These are phyloP conservation scores for Nemania sp. DNA, from an alignment of 2,329 filamentous ascomycete genomes.

Conservation along the genomic window DNA sequence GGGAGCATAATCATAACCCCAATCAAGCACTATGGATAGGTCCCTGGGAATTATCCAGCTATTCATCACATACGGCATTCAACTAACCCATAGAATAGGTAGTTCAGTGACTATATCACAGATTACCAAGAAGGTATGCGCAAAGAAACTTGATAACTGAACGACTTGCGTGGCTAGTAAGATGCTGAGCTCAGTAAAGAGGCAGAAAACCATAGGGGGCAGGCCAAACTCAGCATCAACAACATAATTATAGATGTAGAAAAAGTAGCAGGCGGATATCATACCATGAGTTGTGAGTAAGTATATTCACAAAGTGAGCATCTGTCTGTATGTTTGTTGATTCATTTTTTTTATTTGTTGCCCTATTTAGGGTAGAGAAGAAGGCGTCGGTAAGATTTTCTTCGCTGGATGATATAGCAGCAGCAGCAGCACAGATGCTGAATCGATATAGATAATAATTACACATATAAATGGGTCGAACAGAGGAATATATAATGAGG, in stretches of 20 bases:
- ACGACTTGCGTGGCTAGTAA: not conserved
- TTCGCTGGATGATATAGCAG: not conserved
- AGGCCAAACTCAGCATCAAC: not conserved
- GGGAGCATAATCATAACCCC: too few relatives aligned
- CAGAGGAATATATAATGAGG: constrained; percentile 9
- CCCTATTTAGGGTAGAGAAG: not conserved
- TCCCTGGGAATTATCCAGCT: too few relatives aligned
- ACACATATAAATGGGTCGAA: constrained; percentile 14
- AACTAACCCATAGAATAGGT: not conserved
- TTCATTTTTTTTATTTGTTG: not conserved
- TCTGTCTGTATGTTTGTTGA: too few relatives aligned
- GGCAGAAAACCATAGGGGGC: not conserved
- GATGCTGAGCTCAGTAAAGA: not conserved
- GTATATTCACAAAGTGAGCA: too few relatives aligned
- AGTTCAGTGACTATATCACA: not conserved
- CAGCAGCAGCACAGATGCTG: not conserved
- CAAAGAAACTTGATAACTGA: not conserved
- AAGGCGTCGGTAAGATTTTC: not conserved
- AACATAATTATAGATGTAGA: not conserved
- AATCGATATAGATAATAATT: constrained; percentile 6
- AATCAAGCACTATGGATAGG: not conserved
- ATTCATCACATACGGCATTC: not conserved
- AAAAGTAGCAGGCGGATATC: not conserved
- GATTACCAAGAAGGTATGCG: too few relatives aligned
- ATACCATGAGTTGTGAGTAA: not conserved